Evolutionary conservation across 2,329 filamentous ascomycete species (phyloP).

Genomic region (Nemania bipapillata): DNA sequence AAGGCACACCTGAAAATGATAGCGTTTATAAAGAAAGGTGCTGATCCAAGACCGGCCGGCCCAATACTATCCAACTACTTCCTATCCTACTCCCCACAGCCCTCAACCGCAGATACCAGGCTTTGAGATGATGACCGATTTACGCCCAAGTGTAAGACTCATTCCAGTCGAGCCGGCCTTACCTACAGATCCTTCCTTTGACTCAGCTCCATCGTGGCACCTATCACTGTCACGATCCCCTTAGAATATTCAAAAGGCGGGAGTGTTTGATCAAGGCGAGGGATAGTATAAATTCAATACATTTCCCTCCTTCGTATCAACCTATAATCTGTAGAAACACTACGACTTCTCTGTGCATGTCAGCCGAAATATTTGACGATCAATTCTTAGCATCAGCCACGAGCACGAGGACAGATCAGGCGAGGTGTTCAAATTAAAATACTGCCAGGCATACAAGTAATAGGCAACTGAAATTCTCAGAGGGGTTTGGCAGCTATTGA

Average conservation of each 20-base stretch:
- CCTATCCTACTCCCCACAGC: not conserved
- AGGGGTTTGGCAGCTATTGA: too few species aligned
- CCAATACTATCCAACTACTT: conserved; percentile 4
- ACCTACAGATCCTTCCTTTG: not conserved
- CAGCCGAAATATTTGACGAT: not conserved
- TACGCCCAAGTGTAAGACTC: not conserved
- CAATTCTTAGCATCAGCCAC: too few species aligned
- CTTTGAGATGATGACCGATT: not conserved
- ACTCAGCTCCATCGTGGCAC: not conserved
- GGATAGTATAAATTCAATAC: not conserved
- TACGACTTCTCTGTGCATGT: not conserved
- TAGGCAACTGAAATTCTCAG: too few species aligned
- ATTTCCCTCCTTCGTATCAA: not conserved
- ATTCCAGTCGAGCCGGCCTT: not conserved
- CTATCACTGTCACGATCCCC: not conserved
- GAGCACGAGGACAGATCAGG: too few species aligned
- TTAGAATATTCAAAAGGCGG: not conserved
- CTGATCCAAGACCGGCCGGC: not conserved
- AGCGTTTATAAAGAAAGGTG: conserved; percentile 24
- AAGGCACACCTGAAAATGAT: conserved; percentile 17
- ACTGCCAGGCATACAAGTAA: too few species aligned
- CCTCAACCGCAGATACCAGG: not conserved
- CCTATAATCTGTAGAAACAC: not conserved
- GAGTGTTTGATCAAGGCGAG: not conserved
- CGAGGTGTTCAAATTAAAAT: too few species aligned